phyloP scores from a whole-genome alignment of 495 filamentous ascomycete genomes.

The Penicillium salamii region DNA sequence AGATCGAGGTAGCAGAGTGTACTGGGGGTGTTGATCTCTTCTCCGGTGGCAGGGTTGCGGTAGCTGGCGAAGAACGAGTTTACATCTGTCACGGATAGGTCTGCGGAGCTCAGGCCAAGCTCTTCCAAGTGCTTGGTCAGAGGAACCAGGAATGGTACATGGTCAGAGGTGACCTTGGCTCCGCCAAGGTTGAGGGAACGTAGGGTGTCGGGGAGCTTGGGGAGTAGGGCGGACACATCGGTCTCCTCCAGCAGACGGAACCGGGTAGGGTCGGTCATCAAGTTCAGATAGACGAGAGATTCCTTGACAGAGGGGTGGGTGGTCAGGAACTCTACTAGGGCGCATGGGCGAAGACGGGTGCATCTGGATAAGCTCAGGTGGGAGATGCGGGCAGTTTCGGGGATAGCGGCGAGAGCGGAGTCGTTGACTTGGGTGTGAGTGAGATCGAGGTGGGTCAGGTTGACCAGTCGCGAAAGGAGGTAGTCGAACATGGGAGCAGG shows the following conservation, averaged over 20 bases:
- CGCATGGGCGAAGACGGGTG: conserved; percentile 62
- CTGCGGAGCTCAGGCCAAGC: conserved; percentile 65
- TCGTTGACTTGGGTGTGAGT: conserved; percentile 78
- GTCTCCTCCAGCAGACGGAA: conserved; percentile 67
- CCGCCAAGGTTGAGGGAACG: conserved; percentile 77
- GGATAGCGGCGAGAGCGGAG: conserved; percentile 67
- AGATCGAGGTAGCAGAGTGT: conserved; percentile 79
- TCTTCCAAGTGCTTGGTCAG: conserved; percentile 81
- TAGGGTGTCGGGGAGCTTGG: conserved; percentile 64
- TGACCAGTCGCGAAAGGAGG: conserved; percentile 64
- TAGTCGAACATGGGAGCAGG: conserved; percentile 64
- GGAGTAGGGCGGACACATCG: conserved; percentile 64
- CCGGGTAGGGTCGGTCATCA: conserved; percentile 69
- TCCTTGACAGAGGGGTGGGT: conserved; percentile 67
- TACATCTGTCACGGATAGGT: conserved; percentile 63
- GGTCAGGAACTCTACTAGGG: conserved; percentile 68
- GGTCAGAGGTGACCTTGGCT: conserved; percentile 61
- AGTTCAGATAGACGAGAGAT: conserved; percentile 69
- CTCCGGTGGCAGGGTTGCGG: conserved; percentile 13
- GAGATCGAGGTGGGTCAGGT: conserved; percentile 78
- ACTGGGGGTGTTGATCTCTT: conserved; percentile 53
- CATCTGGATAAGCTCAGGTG: conserved; percentile 81
- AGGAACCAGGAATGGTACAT: conserved; percentile 62
- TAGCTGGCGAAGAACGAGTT: conserved; percentile 48
- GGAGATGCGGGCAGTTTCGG: conserved; percentile 66